Evolutionary conservation across 768 basidiomycete genomes (phyloP), one percentile per base, ranked within the genome.

Genomic region (Trametes sanguinea): DNA sequence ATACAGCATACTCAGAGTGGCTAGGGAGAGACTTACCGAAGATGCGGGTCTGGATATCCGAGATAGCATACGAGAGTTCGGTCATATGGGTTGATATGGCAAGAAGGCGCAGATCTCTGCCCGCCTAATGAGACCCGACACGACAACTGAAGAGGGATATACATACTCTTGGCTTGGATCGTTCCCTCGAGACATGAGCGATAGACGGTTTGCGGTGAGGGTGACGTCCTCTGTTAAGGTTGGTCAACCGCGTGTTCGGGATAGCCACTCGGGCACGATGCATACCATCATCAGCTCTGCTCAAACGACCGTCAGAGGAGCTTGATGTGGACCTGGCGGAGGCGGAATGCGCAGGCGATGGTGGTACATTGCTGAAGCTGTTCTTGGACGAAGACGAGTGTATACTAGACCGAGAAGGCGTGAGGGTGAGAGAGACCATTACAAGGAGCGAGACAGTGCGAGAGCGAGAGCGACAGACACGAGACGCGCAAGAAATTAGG

Each of bases 41-140:
- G 73, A 94, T 93, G 69, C 92, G 88, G 52, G 92, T 92, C 75
- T 94, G 91, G 35, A 94, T 91, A 74, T 94, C 92, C 16, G 91
- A 93, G 62, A 94, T 88, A 65, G 85, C 84, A 71, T 92, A 94
- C 4, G 89, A 90, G 46, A 94, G 81, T 72, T 94, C 92, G 11
- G 92, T 94, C 69, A 94, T 91, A 71, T 89, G 90, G 0, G 91
- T 90, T 35, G 90, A 92, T 68, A 92, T 78, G 42, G 91, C 90
- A 43, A 94, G 76, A 48, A 92, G 72, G 57, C 84, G 88, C 46
- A 94, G 78, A 72, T 93, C 89, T 57, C 90, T 93, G 75, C 53
- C 71, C 46, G 72, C 60, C 52, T 14, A 13, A 27, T 37, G 8
- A 33, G 45, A 39, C 30, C 7, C 39, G 70, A 61, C 68, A 62